phyloP scores from a whole-genome alignment of 495 filamentous ascomycete genomes.

The Penicilliopsis zonata region DNA sequence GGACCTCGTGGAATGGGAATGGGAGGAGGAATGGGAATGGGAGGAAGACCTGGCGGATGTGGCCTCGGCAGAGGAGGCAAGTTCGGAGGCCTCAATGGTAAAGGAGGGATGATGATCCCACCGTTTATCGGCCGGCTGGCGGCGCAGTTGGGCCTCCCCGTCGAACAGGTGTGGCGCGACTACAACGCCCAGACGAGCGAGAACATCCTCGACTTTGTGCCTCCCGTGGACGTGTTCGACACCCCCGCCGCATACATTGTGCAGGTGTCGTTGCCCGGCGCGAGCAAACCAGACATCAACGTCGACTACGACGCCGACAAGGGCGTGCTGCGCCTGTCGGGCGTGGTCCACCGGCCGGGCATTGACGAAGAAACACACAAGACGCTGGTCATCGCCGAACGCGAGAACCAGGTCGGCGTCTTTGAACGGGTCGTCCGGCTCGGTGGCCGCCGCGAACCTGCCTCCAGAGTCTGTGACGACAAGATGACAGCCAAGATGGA shows the following conservation, averaged over 20 bases:
- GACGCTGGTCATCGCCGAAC: conserved; percentile 50
- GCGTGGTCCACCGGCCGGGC: conserved; percentile 58
- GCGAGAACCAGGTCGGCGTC: conserved; percentile 46
- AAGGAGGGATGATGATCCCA: conserved; percentile 10
- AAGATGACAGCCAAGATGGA: conserved; percentile 60
- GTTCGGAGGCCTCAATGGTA: conserved; percentile 24
- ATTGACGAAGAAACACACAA: conserved; percentile 57
- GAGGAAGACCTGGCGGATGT: conserved; percentile 3
- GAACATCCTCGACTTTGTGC: conserved; percentile 48
- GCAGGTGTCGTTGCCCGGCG: conserved; percentile 65
- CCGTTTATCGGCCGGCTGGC: conserved; percentile 22
- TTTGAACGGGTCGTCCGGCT: conserved; percentile 62
- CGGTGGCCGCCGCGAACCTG: conserved; percentile 40
- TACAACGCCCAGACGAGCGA: conserved; percentile 11
- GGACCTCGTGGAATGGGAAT: no score
- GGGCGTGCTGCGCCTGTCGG: conserved; percentile 49
- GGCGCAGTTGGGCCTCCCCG: conserved; percentile 19
- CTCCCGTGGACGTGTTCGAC: conserved; percentile 62
- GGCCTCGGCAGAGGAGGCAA: conserved; percentile 5
- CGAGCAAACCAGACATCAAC: conserved; percentile 63
- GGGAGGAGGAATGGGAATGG: no score
- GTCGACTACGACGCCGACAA: conserved; percentile 64
- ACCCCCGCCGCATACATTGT: conserved; percentile 49
- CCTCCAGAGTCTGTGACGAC: conserved; percentile 49
- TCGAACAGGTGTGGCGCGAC: conserved; percentile 11